Evolutionary conservation across 495 filamentous ascomycete genomes (phyloP), one percentile per base, ranked within the genome.

Genomic region (Rusavskia elegans): DNA sequence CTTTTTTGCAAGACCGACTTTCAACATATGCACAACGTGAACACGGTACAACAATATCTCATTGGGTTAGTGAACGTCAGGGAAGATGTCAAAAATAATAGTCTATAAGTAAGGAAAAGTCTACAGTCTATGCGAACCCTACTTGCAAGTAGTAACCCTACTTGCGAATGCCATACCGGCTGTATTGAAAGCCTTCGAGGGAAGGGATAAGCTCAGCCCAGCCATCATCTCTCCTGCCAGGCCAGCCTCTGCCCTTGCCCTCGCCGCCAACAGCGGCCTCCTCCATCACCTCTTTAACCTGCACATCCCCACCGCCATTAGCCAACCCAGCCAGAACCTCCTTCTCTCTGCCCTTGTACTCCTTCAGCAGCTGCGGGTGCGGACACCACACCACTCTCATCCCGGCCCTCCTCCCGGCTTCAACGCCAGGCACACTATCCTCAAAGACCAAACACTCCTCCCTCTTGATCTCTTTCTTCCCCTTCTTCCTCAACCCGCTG

Each of bases 381-480:
- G 92, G 92, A 56, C 80, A 82, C 92, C 92, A 99, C 1, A 94
- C 71, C 9, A 95, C 92, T 55, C 87, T 76, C 93, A 97, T 97
- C 0, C 93, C 93, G 0, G 93, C 92, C 52, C 92, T 77, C 30
- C 92, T 70, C 11, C 88, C 92, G 10, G 89, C 79, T 68, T 99
- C 92, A 0, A 95, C 87, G 0, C 92, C 92, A 0, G 87, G 86
- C 3, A 97, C 89, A 23, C 80, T 82, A 64, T 99, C 92, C 65
- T 99, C 92, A 61, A 99, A 96, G 0, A 99, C 92, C 9, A 99
- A 71, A 65, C 90, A 96, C 64, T 99, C 92, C 57, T 83, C 83
- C 0, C 89, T 86, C 45, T 58, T 71, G 40, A 99, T 81, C 55
- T 83, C 79, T 32, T 64, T 59, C 46, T 67, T 63, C 61, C 89